Conservation (phyloP, 1,139 yeast species). For the Hemisphaericaspora xylofermentans region DNA sequence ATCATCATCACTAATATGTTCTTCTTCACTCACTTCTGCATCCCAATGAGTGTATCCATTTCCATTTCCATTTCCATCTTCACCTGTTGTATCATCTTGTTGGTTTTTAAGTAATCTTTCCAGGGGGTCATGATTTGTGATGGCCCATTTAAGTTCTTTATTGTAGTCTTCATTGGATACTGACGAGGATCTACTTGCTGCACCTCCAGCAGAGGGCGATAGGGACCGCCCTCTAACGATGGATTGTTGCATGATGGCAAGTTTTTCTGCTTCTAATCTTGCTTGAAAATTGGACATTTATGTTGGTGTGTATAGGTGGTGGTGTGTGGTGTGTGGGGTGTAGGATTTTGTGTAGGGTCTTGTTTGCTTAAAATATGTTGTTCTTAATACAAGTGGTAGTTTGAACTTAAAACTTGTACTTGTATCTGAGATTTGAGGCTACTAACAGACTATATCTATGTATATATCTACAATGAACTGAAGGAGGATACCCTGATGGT, state of each 20-base stretch:
- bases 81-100: conserved; percentile 14
- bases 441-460: too few species aligned
- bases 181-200: conserved; percentile 37
- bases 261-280: conserved; percentile 44
- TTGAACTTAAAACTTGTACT: too few species aligned
- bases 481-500: too few species aligned
- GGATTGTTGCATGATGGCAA: conserved; percentile 41
- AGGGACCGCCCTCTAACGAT: conserved; percentile 41
- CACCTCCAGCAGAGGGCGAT: conserved; percentile 33
- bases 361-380: neutral
- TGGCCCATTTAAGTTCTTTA: conserved; percentile 48
- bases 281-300: conserved; percentile 38
- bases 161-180: conserved; percentile 36
- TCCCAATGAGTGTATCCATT: conserved; percentile 25
- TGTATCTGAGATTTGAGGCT: too few species aligned
- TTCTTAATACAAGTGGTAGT: too few species aligned
- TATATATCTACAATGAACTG: too few species aligned
- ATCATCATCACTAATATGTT: conserved; percentile 64
- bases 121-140: conserved; percentile 58
- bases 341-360: neutral
- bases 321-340: neutral
- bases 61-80: conserved; percentile 9
- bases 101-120: conserved; percentile 39
- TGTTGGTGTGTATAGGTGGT: neutral
- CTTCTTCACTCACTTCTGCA: conserved; percentile 58